Percentiles rank a stretch among this genome's conserved stretches.
Evolutionary conservation across 1,284 basidiomycete genomes (phyloP).

Genomic region (Tremellales sp.): DNA sequence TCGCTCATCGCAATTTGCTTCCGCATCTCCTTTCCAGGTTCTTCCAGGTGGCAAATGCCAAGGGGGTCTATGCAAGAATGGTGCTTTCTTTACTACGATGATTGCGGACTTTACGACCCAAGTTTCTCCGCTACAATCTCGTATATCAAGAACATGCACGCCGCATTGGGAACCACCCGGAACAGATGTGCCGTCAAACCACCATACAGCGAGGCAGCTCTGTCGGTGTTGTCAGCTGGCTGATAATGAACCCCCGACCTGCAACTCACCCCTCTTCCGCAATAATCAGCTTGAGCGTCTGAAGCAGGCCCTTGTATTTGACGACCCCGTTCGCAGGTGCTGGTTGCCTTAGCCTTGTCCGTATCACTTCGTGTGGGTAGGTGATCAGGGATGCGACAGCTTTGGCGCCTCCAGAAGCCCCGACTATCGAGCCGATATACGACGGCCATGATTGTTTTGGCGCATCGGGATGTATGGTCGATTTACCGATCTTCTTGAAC

Average conservation of each 20-base stretch:
- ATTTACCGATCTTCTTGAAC: constrained; percentile 36
- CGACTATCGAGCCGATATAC: constrained; percentile 65
- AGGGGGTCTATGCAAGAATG: too few species aligned
- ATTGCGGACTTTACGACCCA: constrained; percentile 22
- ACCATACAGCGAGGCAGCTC: constrained; percentile 68
- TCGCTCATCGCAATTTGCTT: too few species aligned
- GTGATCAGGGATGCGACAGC: constrained; percentile 89
- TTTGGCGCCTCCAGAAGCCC: constrained; percentile 90
- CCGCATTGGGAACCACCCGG: constrained; percentile 94
- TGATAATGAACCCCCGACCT: neutral
- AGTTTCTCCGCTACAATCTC: constrained; percentile 46
- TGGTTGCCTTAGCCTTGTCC: constrained; percentile 88
- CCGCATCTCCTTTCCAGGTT: too few species aligned
- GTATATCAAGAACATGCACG: constrained; percentile 73
- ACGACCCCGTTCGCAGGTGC: constrained; percentile 51
- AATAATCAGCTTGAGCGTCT: constrained; percentile 80
- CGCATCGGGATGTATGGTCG: constrained; percentile 3
- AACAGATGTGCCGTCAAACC: constrained; percentile 93
- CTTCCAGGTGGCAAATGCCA: too few species aligned
- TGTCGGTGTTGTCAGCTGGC: neutral
- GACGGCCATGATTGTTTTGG: constrained; percentile 51
- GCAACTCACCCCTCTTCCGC: constrained; percentile 77
- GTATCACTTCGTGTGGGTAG: constrained; percentile 94
- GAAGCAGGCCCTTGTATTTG: constrained; percentile 81
- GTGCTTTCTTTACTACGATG: too few species aligned